Evolutionary conservation across 2,329 filamentous ascomycete species (phyloP).

Genomic region (Hypoxylon sp.): DNA sequence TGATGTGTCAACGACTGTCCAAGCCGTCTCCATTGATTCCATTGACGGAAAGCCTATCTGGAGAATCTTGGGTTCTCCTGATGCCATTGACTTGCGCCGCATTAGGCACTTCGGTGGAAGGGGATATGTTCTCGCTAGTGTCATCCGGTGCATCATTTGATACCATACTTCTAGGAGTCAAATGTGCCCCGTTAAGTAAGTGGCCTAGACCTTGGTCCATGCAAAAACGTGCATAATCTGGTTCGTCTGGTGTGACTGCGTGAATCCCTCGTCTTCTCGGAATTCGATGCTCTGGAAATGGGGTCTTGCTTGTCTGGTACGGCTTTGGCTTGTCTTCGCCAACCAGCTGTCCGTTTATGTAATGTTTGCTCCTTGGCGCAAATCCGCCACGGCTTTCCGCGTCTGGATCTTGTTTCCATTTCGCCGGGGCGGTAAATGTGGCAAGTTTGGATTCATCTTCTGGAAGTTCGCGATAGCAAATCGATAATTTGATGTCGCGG

Average conservation of each 20-base stretch:
- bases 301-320: slow-evolving; percentile 59
- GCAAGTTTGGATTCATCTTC: slow-evolving; percentile 57
- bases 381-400: slow-evolving; percentile 60
- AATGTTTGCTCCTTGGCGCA: slow-evolving; percentile 66
- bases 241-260: slow-evolving; percentile 63
- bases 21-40: slow-evolving; percentile 30
- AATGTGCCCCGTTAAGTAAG: slow-evolving; percentile 59
- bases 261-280: slow-evolving; percentile 62
- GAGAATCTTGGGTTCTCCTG: slow-evolving; percentile 35
- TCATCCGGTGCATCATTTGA: slow-evolving; percentile 44
- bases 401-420: slow-evolving; percentile 69
- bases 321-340: slow-evolving; percentile 60
- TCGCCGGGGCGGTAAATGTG: slow-evolving; percentile 55
- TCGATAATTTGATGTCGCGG: slow-evolving; percentile 61
- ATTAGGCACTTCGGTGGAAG: slow-evolving; percentile 37
- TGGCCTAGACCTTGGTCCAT: slow-evolving; percentile 66
- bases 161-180: slow-evolving; percentile 55
- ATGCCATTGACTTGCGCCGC: slow-evolving; percentile 41
- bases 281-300: slow-evolving; percentile 63
- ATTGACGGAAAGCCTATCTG: slow-evolving; percentile 36
- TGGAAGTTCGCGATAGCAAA: slow-evolving; percentile 68
- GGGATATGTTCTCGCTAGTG: slow-evolving; percentile 37
- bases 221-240: slow-evolving; percentile 64
- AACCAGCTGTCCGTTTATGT: slow-evolving; percentile 63
- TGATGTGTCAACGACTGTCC: slow-evolving; percentile 21